Evolutionary conservation across 2,329 filamentous ascomycete species (phyloP), one percentile per base, ranked within the genome.

Genomic region (Endoconidiophora laricicola): DNA sequence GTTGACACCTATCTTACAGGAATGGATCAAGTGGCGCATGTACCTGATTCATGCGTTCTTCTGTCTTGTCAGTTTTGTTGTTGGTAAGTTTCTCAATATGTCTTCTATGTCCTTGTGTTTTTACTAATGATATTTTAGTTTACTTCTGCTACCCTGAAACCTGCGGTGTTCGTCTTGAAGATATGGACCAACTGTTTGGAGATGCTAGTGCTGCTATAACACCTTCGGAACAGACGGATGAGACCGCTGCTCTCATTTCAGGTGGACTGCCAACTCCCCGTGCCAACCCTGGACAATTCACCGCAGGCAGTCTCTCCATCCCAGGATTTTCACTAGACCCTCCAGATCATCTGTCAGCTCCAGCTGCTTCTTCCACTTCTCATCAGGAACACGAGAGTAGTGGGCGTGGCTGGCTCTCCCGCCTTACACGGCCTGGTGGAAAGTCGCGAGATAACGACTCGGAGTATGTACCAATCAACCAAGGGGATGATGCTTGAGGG

Each of bases 141-240:
- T 98, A 90, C 67, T 96, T 96, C 66, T 77, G 94, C 57, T 98
- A 96, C 63, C 91, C 91, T 26, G 91, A 98, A 66, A 98, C 91
- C 0, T 91, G 88, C 57, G 93, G 93, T 59, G 81, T 98, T 52
- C 82, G 88, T 52, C 73, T 98, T 46, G 91, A 98, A 66, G 91
- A 98, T 58, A 98, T 98, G 91, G 86, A 94, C 62, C 75, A 79
- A 2, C 68, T 98, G 14, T 98, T 98, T 60, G 91, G 91, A 56
- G 91, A 98, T 63, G 85, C 88, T 36, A 91, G 85, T 23, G 88
- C 86, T 2, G 77, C 81, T 9, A 81, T 85, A 39, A 94, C 90
- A 0, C 88, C 90, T 1, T 78, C 79, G 42, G 72, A 86, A 1
- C 74, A 79, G 52, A 66, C 65, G 10, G 47, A 49, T 24, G 87